Evolutionary conservation across 2,329 filamentous ascomycete genomes (phyloP), one percentile per base, ranked within the genome.

Genomic region (Ophiostoma sp.): DNA sequence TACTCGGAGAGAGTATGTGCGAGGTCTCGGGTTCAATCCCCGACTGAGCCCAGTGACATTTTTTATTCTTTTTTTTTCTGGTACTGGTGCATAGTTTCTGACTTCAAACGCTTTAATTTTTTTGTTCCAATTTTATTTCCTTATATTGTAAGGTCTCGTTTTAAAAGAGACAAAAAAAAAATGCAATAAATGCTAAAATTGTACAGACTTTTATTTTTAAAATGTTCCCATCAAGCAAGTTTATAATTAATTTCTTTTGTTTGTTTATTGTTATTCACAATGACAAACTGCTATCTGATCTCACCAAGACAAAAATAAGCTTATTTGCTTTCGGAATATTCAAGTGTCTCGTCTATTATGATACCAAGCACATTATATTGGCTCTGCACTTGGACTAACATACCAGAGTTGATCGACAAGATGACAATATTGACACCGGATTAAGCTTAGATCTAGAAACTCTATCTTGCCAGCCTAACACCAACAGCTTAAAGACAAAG

Each of bases 21-120:
- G 65, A 67, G 65, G 65, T 67, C 65, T 67, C 65, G 65, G 65
- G 65, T 67, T 67, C 65, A 67, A 67, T 67, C 65, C 65, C 65
- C 65, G 65, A 67, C 65, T 67, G 65, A 67, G 65, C 65, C 65
- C 65, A 2, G 10, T 44, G 13, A 65, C 62, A 31, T 48, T 48
- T 67, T 48, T 67, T 33, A 0, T 31, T 20, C n/a, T 67, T 20
- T 67, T 67, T 39, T 11, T 39, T 11, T 20, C 8, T 64, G 5
- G 44, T n/a, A 36, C 4, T 39, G 36, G 36, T 11, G 11, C 5
- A 17, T 64, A n/a, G 27, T 31, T 3, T 31, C 27, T 31, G 27
- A 31, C 3, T 31, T 31, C 1, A 31, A 31, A 31, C 27, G 27
- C 27, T 33, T 35, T 62, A 0, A 0, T 15, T 35, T 31, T 62